phyloP scores from a whole-genome alignment of 2,329 filamentous ascomycete genomes.

The Penicillium italicum region DNA sequence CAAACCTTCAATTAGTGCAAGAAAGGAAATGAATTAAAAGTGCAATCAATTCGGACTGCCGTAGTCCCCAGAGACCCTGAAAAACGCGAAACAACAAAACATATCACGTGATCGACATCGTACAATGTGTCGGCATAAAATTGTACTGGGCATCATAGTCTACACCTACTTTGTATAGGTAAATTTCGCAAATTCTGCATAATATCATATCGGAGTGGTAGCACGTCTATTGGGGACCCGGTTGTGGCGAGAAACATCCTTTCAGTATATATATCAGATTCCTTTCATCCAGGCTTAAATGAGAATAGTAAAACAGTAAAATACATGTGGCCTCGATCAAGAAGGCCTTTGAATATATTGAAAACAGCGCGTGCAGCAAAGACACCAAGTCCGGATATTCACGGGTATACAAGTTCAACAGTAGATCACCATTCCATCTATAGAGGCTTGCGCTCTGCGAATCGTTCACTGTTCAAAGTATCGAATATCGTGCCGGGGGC shows the following conservation, averaged over 20 bases:
- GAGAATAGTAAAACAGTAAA: constrained; percentile 19
- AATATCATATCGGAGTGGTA: background rate
- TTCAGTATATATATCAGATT: background rate
- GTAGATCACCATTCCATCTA: constrained; percentile 5
- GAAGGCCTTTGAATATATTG: constrained; percentile 6
- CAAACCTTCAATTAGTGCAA: background rate
- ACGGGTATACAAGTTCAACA: constrained; percentile 8
- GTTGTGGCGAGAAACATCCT: background rate
- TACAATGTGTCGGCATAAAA: background rate
- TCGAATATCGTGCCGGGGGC: constrained; percentile 31
- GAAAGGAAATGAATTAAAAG: background rate
- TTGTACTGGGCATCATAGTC: background rate
- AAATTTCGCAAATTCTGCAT: background rate
- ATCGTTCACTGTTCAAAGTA: constrained; percentile 37
- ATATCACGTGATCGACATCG: constrained; percentile 10
- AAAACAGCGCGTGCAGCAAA: constrained; percentile 9
- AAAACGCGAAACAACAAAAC: background rate
- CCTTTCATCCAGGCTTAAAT: constrained; percentile 8
- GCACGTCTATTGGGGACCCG: background rate
- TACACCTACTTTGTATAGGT: background rate
- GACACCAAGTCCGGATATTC: constrained; percentile 2
- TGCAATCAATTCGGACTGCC: constrained; percentile 3
- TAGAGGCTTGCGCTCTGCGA: constrained; percentile 34
- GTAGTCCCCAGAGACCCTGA: background rate
- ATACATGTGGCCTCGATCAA: constrained; percentile 17